Evolutionary conservation across 2,329 filamentous ascomycete genomes (phyloP).

Genomic region (Amphichorda felina): DNA sequence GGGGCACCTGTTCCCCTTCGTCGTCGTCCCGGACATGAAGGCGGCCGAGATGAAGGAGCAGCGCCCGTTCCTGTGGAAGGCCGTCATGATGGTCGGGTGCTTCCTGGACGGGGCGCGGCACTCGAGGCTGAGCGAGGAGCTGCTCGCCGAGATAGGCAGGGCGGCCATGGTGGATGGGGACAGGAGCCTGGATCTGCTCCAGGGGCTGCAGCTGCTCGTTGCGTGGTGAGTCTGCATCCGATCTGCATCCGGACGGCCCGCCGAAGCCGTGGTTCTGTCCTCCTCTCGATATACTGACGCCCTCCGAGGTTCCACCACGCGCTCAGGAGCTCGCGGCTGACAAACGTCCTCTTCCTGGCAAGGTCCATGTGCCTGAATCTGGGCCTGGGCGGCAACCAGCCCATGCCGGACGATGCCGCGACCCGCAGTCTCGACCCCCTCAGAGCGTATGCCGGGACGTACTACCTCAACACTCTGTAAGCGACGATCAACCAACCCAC

Average conservation of each 20-base stretch:
- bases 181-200: slow-evolving; percentile 33
- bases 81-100: slow-evolving; percentile 30
- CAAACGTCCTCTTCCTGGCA: slow-evolving; percentile 34
- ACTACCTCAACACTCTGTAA: slow-evolving; percentile 35
- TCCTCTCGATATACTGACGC: too few species aligned
- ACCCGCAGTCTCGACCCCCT: slow-evolving; percentile 27
- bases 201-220: slow-evolving; percentile 31
- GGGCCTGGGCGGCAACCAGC: slow-evolving; percentile 18
- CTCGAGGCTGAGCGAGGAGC: slow-evolving; percentile 26
- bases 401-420: slow-evolving; percentile 10
- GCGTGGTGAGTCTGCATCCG: slow-evolving; percentile 24
- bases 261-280: too few species aligned
- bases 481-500: background rate
- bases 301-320: slow-evolving; percentile 37
- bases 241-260: too few species aligned
- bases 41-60: slow-evolving; percentile 22
- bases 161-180: slow-evolving; percentile 26
- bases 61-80: slow-evolving; percentile 36
- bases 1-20: slow-evolving; percentile 30
- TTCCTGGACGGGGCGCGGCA: slow-evolving; percentile 31
- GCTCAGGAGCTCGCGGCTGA: slow-evolving; percentile 35
- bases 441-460: slow-evolving; percentile 35
- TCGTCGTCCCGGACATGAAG: slow-evolving; percentile 24
- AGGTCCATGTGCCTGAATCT: slow-evolving; percentile 32
- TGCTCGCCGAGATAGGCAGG: slow-evolving; percentile 29